Evolutionary conservation across 257 asterid genomes (phyloP).

Genomic region (Solanum raphanifolium): DNA sequence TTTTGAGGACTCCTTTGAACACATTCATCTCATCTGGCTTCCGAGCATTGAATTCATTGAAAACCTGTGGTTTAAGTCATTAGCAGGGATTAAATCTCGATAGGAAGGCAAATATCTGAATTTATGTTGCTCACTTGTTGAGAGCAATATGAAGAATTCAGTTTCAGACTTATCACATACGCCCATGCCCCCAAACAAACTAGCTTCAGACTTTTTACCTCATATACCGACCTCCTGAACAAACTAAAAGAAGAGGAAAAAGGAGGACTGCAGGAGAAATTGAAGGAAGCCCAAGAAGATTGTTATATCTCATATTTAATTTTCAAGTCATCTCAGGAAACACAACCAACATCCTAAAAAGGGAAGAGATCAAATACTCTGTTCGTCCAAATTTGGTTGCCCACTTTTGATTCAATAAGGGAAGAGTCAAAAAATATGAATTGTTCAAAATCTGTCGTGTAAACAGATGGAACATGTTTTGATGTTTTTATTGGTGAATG

Average conservation of each 20-base stretch:
- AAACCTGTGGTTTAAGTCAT: constrained; percentile 31
- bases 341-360: not conserved
- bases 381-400: not conserved
- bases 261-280: not conserved
- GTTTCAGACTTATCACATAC: not conserved
- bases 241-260: not conserved
- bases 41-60: constrained; percentile 87
- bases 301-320: not conserved
- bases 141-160: not conserved
- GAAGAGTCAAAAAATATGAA: not conserved
- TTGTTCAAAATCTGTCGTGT: not conserved
- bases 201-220: not conserved
- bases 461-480: not conserved
- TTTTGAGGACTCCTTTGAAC: constrained; percentile 63
- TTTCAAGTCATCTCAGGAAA: not conserved
- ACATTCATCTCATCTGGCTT: constrained; percentile 86
- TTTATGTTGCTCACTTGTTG: not conserved
- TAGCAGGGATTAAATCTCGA: not conserved
- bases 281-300: not conserved
- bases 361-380: not conserved
- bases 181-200: not conserved
- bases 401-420: not conserved
- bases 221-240: not conserved
- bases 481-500: not conserved
- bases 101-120: not conserved